Evolutionary conservation across 2,329 filamentous ascomycete species (phyloP).

Genomic region (Epichloe glyceriae): DNA sequence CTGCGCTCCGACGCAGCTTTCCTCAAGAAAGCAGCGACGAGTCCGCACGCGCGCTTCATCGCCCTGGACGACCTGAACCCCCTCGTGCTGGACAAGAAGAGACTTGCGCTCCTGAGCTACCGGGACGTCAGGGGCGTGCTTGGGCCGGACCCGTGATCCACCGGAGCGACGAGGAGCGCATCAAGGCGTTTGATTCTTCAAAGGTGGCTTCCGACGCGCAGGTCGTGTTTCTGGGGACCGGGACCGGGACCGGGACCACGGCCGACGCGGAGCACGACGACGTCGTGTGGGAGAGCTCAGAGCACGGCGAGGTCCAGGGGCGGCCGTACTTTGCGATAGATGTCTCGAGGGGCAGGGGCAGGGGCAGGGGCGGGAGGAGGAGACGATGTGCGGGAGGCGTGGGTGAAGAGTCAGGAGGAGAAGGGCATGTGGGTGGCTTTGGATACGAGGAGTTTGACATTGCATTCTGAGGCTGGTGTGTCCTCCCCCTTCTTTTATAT

Average conservation of each 20-base stretch:
- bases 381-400: constrained; percentile 46
- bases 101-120: constrained; percentile 56
- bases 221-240: constrained; percentile 73
- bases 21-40: constrained; percentile 51
- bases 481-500: too few relatives aligned
- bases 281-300: constrained; percentile 4
- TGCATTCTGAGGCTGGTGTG: constrained; percentile 49
- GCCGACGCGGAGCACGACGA: constrained; percentile 33
- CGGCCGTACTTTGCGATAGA: constrained; percentile 83
- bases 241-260: too few relatives aligned
- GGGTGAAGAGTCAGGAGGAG: constrained; percentile 27
- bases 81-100: constrained; percentile 41
- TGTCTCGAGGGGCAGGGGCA: constrained; percentile 56
- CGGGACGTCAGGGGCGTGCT: constrained; percentile 59
- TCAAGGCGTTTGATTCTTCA: constrained; percentile 68
- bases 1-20: constrained; percentile 60
- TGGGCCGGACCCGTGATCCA: constrained; percentile 53
- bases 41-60: constrained; percentile 58
- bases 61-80: constrained; percentile 69
- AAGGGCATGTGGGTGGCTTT: constrained; percentile 54
- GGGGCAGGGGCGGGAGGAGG: constrained; percentile 43
- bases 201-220: constrained; percentile 46
- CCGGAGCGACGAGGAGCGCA: constrained; percentile 56
- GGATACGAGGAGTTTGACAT: constrained; percentile 48
- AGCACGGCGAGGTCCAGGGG: constrained; percentile 60